phyloP scores from a whole-genome alignment of 148 eudicot genomes.

The Spergularia bocconei region DNA sequence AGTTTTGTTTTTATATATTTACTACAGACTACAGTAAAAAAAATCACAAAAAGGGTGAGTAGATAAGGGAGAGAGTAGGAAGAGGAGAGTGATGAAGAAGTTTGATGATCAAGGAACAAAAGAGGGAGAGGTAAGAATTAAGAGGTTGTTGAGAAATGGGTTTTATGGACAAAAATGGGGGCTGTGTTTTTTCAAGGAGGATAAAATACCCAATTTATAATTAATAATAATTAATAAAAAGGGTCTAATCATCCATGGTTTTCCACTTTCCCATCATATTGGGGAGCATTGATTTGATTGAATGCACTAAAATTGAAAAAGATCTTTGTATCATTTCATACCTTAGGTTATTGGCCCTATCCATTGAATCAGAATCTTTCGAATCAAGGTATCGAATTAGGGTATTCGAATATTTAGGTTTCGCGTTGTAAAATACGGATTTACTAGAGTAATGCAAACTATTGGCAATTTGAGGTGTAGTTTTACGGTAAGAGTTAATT shows the following conservation, averaged over 20 bases:
- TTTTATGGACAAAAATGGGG: constrained; percentile 5
- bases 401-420: no score
- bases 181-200: no score
- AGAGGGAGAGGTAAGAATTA: neutral
- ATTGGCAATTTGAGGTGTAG: no score
- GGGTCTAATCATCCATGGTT: neutral
- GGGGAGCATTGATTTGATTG: neutral
- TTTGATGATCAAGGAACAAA: constrained; percentile 2
- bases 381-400: no score
- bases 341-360: no score
- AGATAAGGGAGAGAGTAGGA: constrained; percentile 9
- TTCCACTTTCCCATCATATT: neutral
- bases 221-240: no score
- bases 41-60: neutral
- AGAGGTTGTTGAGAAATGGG: neutral
- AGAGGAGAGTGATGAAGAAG: constrained; percentile 4
- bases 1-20: neutral
- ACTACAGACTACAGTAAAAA: neutral
- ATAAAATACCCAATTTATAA: no score
- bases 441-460: no score
- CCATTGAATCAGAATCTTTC: no score
- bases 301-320: neutral
- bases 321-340: neutral
- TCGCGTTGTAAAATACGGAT: no score
- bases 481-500: no score